A percentile compares a stretch with the other conserved stretches of the same genome.
phyloP scores from a whole-genome alignment of 176 grass and related monocot species.

The Rhynchospora pubera region DNA sequence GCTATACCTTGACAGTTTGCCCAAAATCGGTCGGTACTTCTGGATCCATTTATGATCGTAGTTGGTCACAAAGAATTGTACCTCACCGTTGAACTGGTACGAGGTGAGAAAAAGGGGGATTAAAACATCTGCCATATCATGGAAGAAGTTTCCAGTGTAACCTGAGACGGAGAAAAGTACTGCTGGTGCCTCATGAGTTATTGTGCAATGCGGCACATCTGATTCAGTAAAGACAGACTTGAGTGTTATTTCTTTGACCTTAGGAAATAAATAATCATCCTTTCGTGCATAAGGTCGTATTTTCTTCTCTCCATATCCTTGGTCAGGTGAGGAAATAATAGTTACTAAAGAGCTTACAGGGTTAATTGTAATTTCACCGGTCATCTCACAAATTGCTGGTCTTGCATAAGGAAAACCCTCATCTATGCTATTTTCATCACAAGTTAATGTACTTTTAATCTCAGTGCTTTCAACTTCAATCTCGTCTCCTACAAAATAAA shows the following conservation, averaged over 20 bases:
- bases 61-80: constrained; percentile 41
- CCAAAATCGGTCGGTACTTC: constrained; percentile 43
- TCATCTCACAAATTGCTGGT: constrained; percentile 43
- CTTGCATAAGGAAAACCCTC: constrained; percentile 62
- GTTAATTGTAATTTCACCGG: constrained; percentile 36
- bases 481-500: constrained; percentile 11
- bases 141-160: constrained; percentile 67
- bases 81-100: constrained; percentile 36
- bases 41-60: constrained; percentile 57
- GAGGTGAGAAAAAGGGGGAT: constrained; percentile 55
- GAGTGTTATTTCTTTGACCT: constrained; percentile 45
- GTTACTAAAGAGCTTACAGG: constrained; percentile 35
- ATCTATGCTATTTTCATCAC: constrained; percentile 62
- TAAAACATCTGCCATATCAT: constrained; percentile 54
- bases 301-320: constrained; percentile 1
- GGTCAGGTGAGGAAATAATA: constrained; percentile 11
- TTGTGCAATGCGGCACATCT: constrained; percentile 27
- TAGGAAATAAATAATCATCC: constrained; percentile 33
- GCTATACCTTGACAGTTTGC: constrained; percentile 29
- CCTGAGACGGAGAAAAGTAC: constrained; percentile 56
- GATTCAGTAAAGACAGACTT: constrained; percentile 26
- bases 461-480: constrained; percentile 16
- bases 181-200: constrained; percentile 38
- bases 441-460: constrained; percentile 32
- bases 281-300: constrained; percentile 43